Base-by-base conservation (phyloP, 257 asterid genomes). In the Solanum appendiculatum region DNA sequence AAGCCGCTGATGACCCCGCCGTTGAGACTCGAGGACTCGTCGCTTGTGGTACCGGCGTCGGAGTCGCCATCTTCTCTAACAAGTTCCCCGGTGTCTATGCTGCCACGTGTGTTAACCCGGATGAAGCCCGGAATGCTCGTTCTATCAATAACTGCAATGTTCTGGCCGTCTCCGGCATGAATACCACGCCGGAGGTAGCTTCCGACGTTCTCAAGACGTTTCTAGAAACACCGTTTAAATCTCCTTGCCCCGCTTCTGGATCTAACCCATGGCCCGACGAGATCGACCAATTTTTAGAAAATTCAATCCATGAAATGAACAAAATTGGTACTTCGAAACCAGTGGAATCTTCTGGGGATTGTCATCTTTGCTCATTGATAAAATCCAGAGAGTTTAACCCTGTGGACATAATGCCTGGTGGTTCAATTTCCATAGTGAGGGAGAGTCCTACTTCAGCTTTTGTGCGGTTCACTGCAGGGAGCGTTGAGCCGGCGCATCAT, bases 201-300 rank as follows among this genome's bases (percentile, higher is more conserved):
- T 4, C 80, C 1, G 93, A 91, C 6, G 94, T 96, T 86, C 94
- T 96, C 34, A 89, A 91, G 31, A 88, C 91, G 39, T 96, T 94
- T 87, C 91, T 96, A 31, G 81, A 92, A 72, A 93, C 98, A 7
- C 92, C 93, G 1, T 96, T 96, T 82, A 96, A 93, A 60, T 92
- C 97, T 10, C 98, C 98, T 34, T 96, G 99, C 89, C 98, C 98
- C 10, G 99, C 98, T 87, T 96, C 98, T 18, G 96, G 95, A 3
- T 90, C 92, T 29, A 86, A 90, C 5, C 96, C 98, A 1, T 96
- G 99, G 99, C 97, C 99, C 8, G 90, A 91, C 4, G 97, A 95
- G 5, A 88, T 95, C 48, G 90, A 89, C 85, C 81, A 94, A 27
- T 96, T 96, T 42, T 75, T 96, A 7, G 98, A 93, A 11, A 82